Conservation (phyloP, 495 filamentous ascomycete species). For the Neurospora sp. region DNA sequence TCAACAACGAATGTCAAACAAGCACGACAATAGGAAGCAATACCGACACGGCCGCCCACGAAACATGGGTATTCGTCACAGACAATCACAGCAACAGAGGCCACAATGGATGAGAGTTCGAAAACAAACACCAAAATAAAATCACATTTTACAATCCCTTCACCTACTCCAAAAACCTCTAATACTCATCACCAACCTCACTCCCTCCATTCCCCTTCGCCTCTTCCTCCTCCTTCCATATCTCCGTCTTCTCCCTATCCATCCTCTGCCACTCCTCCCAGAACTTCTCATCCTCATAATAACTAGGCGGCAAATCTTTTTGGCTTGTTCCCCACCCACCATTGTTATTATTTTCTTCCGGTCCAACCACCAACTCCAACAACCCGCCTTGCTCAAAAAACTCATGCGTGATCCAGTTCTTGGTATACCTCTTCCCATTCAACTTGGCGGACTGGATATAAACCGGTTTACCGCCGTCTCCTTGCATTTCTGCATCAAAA, state of each 20-base stretch:
- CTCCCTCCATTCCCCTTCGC: neutral
- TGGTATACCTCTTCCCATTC: constrained; percentile 51
- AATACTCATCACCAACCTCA: neutral
- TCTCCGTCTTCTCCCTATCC: neutral
- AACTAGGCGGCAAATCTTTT: constrained; percentile 58
- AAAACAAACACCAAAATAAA: neutral
- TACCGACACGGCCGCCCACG: neutral
- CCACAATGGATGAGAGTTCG: neutral
- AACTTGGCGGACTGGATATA: constrained; percentile 60
- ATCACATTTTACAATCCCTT: neutral
- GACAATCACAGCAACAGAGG: neutral
- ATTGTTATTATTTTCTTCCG: constrained; percentile 48
- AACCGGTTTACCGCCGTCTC: constrained; percentile 25
- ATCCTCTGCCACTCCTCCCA: neutral
- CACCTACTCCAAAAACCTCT: neutral
- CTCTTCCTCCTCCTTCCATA: neutral
- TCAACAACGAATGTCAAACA: neutral
- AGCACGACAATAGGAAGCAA: neutral
- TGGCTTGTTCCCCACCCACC: constrained; percentile 49
- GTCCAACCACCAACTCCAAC: constrained; percentile 53
- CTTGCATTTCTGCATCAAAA: constrained; percentile 40
- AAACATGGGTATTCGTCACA: neutral
- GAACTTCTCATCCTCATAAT: constrained; percentile 2
- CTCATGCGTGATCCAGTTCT: constrained; percentile 63
- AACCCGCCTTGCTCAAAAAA: constrained; percentile 59